Conservation (phyloP, 805 yeast species). For the Starmerella gropengiesseri region DNA sequence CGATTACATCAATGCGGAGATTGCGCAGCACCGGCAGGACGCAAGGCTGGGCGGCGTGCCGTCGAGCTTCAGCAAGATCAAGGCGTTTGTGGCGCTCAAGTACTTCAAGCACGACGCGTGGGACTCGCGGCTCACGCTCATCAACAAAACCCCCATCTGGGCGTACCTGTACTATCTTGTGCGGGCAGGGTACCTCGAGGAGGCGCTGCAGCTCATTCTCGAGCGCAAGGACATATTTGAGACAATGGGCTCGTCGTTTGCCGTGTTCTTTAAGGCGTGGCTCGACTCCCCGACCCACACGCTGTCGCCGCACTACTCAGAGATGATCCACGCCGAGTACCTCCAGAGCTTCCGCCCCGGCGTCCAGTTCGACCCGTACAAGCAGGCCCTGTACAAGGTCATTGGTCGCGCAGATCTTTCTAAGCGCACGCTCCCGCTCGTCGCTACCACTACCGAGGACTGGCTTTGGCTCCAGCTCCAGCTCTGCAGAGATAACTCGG, state of each 20-base stretch:
- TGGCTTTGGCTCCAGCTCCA: slow-evolving; percentile 93
- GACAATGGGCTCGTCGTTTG: slow-evolving; percentile 76
- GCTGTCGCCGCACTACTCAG: slow-evolving; percentile 56
- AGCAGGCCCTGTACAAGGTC: slow-evolving; percentile 80
- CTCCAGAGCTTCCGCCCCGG: slow-evolving; percentile 65
- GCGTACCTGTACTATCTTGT: slow-evolving; percentile 74
- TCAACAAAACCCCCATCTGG: slow-evolving; percentile 90
- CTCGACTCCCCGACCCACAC: slow-evolving; percentile 43
- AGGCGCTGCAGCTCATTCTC: slow-evolving; percentile 59
- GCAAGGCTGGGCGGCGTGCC: slow-evolving; percentile 56
- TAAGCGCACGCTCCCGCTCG: slow-evolving; percentile 53
- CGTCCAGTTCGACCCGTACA: slow-evolving; percentile 71
- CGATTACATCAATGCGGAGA: slow-evolving; percentile 57
- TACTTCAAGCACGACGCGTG: slow-evolving; percentile 36
- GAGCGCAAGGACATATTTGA: slow-evolving; percentile 62
- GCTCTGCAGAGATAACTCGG: slow-evolving; percentile 47
- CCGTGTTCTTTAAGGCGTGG: slow-evolving; percentile 64
- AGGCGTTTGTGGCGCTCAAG: slow-evolving; percentile 45
- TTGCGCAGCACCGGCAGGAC: slow-evolving; percentile 39
- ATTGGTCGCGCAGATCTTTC: slow-evolving; percentile 76
- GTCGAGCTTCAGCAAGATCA: slow-evolving; percentile 59
- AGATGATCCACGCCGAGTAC: slow-evolving; percentile 67
- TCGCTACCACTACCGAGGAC: slow-evolving; percentile 75
- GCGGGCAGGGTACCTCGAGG: slow-evolving; percentile 71
- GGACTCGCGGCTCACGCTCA: slow-evolving; percentile 46